Conservation (phyloP, 192 early-diverging fungal genomes). For the Fimicolochytrium jonesii region DNA sequence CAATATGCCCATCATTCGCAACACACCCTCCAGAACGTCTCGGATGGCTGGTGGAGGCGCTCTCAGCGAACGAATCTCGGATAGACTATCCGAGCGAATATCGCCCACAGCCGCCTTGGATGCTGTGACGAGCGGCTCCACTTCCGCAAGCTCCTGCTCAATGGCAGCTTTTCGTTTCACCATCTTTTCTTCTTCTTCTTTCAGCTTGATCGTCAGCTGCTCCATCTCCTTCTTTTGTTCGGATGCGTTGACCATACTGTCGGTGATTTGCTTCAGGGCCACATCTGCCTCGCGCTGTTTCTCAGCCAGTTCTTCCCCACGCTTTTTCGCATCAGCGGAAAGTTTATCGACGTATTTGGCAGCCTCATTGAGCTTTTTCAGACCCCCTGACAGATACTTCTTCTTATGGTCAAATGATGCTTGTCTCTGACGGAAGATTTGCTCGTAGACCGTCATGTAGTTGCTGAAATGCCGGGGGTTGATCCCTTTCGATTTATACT, state of each 20-base stretch:
- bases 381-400: conserved; percentile 46
- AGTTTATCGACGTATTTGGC: conserved; percentile 51
- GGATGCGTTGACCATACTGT: conserved; percentile 55
- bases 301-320: conserved; percentile 42
- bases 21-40: conserved; percentile 60
- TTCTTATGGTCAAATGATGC: conserved; percentile 36
- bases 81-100: conserved; percentile 50
- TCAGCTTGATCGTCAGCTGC: conserved; percentile 36
- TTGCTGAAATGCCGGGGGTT: conserved; percentile 42
- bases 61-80: conserved; percentile 58
- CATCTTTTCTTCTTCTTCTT: conserved; percentile 50
- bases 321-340: conserved; percentile 45
- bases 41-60: conserved; percentile 60
- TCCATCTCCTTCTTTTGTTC: conserved; percentile 65
- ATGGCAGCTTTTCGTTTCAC: conserved; percentile 45
- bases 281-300: conserved; percentile 55
- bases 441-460: conserved; percentile 42
- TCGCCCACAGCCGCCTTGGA: conserved; percentile 58
- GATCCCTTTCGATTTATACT: conserved; percentile 5
- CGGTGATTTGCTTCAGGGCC: conserved; percentile 59
- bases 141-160: conserved; percentile 52
- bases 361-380: conserved; percentile 56
- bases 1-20: conserved; percentile 55
- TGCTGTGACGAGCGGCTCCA: conserved; percentile 49
- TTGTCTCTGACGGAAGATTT: conserved; percentile 33